Evolutionary conservation across 192 early-diverging fungal genomes (phyloP), one percentile per base, ranked within the genome.

Genomic region (Geranomyces michiganensis): DNA sequence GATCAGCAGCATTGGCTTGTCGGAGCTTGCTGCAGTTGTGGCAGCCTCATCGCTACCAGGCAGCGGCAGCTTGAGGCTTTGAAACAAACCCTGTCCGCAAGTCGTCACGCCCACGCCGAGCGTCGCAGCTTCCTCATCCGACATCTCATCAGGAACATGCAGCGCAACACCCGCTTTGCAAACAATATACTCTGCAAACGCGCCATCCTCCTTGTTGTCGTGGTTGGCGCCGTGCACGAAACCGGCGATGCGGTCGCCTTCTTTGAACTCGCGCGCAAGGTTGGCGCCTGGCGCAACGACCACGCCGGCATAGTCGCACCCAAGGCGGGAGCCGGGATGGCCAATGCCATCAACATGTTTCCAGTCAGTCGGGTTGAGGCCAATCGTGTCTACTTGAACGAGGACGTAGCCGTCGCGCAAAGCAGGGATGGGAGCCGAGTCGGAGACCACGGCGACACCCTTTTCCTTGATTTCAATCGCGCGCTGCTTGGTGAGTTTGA

Each of bases 321-420:
- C 78, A 60, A 61, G 15, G 33, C 65, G 36, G 19, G 27, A 21
- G 32, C 63, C 68, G 63, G 61, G 51, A 21, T 56, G 26, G n/a
- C 66, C 59, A 13, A 64, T 24, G 56, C 27, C 78, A 36, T 77
- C 74, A 56, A 76, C 62, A 47, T 80, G 75, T 45, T 80, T 80
- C 78, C 78, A 80, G 68, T 80, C 78, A 0, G 75, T 77, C 19
- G 78, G 78, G 63, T 79, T 79, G 13, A 60, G 65, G n/a, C 63
- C 74, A 15, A 71, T 75, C 14, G 65, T 41, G 27, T 29, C 15
- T 33, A 69, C 61, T 32, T 77, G 56, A 65, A 79, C 71, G 36
- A 79, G 75, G 14, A 79, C 31, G 31, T 79, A 66, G 27, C 61
- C 56, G 15, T 45, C 63, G 12, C 51, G 46, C 15, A 67, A 46